Percentiles rank a stretch among this genome's conserved stretches.
These are phyloP conservation scores for Tremellales sp. DNA, from an alignment of 1,284 basidiomycete genomes.

Conservation along the genomic window DNA sequence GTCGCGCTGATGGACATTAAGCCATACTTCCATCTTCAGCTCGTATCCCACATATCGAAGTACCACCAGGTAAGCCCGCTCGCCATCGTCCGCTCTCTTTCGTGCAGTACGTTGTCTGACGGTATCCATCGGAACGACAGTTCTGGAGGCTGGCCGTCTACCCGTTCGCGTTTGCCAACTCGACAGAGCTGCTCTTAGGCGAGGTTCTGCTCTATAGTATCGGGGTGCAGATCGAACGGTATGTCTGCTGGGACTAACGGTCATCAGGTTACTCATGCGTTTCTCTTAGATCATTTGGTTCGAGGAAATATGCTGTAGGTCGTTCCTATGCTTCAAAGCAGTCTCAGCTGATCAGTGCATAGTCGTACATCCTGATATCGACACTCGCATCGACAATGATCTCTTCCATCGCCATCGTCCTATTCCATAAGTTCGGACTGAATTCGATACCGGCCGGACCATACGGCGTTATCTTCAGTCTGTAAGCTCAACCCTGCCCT, in stretches of 20 bases:
- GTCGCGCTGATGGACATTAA: conserved; percentile 78
- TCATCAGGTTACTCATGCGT: too few relatives aligned
- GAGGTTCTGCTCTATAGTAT: conserved; percentile 71
- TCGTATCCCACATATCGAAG: conserved; percentile 46
- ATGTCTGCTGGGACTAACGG: conserved; percentile 4
- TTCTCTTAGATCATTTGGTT: conserved; percentile 63
- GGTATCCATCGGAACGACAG: conserved; percentile 53
- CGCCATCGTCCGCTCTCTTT: neutral
- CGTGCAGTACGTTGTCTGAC: conserved; percentile 5
- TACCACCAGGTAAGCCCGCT: conserved; percentile 47
- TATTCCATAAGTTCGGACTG: conserved; percentile 62
- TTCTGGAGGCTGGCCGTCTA: conserved; percentile 78
- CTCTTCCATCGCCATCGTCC: conserved; percentile 61
- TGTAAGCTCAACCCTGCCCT: conserved; percentile 25
- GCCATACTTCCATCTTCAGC: conserved; percentile 77
- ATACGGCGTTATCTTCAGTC: conserved; percentile 56
- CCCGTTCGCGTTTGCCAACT: conserved; percentile 75
- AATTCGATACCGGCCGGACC: conserved; percentile 73
- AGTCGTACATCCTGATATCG: conserved; percentile 73
- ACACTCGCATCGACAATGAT: conserved; percentile 62
- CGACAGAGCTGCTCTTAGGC: conserved; percentile 75
- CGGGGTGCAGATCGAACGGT: conserved; percentile 69
- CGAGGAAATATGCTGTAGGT: conserved; percentile 80
- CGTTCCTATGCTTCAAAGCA: neutral
- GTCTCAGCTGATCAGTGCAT: conserved; percentile 6